Base-by-base conservation (phyloP, 176 grass and related monocot species). In the Poa pratensis region DNA sequence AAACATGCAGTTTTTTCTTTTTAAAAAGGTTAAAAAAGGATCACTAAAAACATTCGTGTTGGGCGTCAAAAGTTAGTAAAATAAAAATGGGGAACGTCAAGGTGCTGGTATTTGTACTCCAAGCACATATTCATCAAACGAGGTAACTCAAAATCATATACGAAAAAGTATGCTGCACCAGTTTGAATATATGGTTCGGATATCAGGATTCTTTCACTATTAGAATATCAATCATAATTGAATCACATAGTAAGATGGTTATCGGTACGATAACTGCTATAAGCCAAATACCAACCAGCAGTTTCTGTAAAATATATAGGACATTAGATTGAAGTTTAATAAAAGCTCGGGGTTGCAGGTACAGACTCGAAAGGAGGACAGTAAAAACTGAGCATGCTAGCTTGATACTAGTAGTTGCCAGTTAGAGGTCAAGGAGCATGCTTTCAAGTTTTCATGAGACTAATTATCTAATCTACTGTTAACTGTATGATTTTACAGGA, bases 31-130 rank as follows among this genome's bases (percentile, higher is more conserved):
- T 9, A 13, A 43, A 45, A 70, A 4, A 71, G 7, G 39, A 42
- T 42, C 7, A 42, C 39, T 43, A 43, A 43, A 17, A 79, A 61
- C 7, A 28, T 0, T 76, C 57, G 16, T 75, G 58, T 60, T 53
- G 80, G 20, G 8, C 15, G 24, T 85, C 10, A 85, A 46, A 48
- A 48, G 1, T 5, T 27, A 40, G 32, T 23, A 9, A 10, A 49
- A 86, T 9, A 37, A 61, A 78, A 54, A 42, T 67, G 26, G 55
- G 75, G 75, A 59, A 74, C 45, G 52, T 54, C 20, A 79, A 54
- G 55, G 30, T 53, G 22, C 17, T 73, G 32, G 30, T 18, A 40
- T 79, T 45, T 68, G 50, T 77, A 9, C 6, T 42, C 39, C 39
- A 53, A 77, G 12, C 6, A 20, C 62, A 57, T 80, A 35, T 43